Conservation (phyloP, 108 stramenopile species). For the Nannochloropsis oceanica region DNA sequence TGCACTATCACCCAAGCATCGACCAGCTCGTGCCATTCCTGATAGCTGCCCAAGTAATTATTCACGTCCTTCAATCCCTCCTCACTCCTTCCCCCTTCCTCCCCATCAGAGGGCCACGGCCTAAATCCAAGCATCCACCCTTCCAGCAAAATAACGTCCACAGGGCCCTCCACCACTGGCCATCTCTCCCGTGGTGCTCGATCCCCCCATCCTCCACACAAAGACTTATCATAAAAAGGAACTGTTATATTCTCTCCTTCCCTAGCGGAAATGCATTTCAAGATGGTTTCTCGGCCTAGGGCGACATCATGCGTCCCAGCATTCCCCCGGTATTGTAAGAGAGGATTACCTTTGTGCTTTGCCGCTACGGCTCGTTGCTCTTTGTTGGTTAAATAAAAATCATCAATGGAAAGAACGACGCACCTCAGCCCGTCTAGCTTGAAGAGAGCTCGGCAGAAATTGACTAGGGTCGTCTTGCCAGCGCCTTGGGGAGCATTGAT, state of each 20-base stretch:
- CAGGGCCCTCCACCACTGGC: neutral
- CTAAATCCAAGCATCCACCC: conserved; percentile 43
- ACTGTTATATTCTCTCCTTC: neutral
- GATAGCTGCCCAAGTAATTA: conserved; percentile 9
- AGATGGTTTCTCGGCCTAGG: conserved; percentile 11
- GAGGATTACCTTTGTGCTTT: neutral
- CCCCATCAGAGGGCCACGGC: neutral
- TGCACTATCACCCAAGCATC: conserved; percentile 35
- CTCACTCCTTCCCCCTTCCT: neutral
- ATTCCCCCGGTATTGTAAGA: conserved; percentile 32
- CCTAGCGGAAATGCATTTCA: neutral
- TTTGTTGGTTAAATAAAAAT: conserved; percentile 33
- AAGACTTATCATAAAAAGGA: conserved; percentile 38
- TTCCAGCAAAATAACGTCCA: conserved; percentile 31
- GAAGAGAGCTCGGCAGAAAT: conserved; percentile 4
- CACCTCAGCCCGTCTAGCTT: neutral
- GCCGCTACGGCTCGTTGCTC: conserved; percentile 34
- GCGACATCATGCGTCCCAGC: conserved; percentile 37
- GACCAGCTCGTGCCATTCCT: conserved; percentile 18
- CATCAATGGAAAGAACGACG: conserved; percentile 30
- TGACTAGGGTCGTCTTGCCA: conserved; percentile 32
- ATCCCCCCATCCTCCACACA: conserved; percentile 30
- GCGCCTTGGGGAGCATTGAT: conserved; percentile 31
- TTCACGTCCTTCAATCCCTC: conserved; percentile 9
- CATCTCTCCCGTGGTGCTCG: conserved; percentile 7